A percentile compares a stretch with the other conserved stretches of the same genome.
phyloP scores from a whole-genome alignment of 768 basidiomycete genomes.

The Suillus americanus region DNA sequence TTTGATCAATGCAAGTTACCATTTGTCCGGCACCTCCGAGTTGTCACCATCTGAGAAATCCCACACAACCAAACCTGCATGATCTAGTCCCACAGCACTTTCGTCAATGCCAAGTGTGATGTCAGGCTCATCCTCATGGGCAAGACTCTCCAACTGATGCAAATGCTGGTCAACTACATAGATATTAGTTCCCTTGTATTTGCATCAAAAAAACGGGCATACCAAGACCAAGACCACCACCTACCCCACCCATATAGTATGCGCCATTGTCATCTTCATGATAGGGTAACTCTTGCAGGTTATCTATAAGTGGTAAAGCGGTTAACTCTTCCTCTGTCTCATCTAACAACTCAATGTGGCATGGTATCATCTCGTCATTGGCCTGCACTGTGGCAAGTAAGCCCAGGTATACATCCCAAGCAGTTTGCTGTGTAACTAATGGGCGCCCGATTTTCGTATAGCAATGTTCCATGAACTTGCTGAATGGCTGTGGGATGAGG shows the following conservation, averaged over 20 bases:
- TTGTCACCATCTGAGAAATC: neutral
- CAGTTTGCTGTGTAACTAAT: conserved; percentile 8
- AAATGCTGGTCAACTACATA: neutral
- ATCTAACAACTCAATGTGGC: neutral
- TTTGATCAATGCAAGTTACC: neutral
- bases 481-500: conserved; percentile 33
- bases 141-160: neutral
- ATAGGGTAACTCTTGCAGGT: neutral
- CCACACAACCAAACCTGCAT: neutral
- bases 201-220: neutral
- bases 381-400: neutral
- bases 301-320: neutral
- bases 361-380: neutral
- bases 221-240: neutral
- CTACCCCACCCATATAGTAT: neutral
- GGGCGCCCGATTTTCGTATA: conserved; percentile 27
- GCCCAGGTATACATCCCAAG: neutral
- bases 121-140: neutral
- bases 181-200: neutral
- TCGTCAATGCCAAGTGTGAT: neutral
- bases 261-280: neutral
- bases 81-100: neutral
- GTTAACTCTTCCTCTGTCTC: neutral
- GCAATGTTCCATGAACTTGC: conserved; percentile 12
- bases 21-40: neutral